These are phyloP conservation scores for Stentor coeruleus DNA, from an alignment of 73 alveolate species.

Conservation along the genomic window DNA sequence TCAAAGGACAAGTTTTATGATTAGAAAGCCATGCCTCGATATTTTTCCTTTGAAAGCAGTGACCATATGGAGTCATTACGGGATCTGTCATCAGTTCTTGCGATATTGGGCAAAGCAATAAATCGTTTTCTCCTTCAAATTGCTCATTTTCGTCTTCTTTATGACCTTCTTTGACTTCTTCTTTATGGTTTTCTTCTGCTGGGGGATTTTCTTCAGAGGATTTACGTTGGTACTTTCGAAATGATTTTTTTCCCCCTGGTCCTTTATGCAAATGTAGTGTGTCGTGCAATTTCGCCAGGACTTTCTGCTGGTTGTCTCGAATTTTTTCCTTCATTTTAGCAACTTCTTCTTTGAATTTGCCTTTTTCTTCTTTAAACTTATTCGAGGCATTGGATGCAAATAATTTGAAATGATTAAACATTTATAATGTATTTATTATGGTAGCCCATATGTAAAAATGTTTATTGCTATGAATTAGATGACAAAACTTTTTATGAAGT, in stretches of 20 bases:
- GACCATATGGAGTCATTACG: slow-evolving; percentile 43
- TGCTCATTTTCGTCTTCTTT: neutral
- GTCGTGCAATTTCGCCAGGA: neutral
- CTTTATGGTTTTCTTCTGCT: neutral
- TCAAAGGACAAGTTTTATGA: slow-evolving; percentile 33
- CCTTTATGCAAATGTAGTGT: neutral
- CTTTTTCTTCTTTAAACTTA: neutral
- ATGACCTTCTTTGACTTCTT: neutral
- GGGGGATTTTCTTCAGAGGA: neutral
- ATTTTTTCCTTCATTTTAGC: neutral
- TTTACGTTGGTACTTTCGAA: neutral
- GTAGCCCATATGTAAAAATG: too few relatives aligned
- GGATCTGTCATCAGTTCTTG: slow-evolving; percentile 43
- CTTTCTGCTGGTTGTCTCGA: too few relatives aligned
- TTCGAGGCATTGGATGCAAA: neutral
- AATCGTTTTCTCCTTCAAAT: slow-evolving; percentile 7
- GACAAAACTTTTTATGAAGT: too few relatives aligned
- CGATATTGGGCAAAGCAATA: slow-evolving; percentile 39
- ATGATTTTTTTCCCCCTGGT: neutral
- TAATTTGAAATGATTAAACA: neutral
- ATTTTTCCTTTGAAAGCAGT: slow-evolving; percentile 33
- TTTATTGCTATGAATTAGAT: too few relatives aligned
- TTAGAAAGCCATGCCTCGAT: slow-evolving; percentile 32
- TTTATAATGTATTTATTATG: too few relatives aligned
- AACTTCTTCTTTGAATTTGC: neutral